Evolutionary conservation across 805 yeast genomes (phyloP).

Genomic region (Limtongozyma cylindracea): DNA sequence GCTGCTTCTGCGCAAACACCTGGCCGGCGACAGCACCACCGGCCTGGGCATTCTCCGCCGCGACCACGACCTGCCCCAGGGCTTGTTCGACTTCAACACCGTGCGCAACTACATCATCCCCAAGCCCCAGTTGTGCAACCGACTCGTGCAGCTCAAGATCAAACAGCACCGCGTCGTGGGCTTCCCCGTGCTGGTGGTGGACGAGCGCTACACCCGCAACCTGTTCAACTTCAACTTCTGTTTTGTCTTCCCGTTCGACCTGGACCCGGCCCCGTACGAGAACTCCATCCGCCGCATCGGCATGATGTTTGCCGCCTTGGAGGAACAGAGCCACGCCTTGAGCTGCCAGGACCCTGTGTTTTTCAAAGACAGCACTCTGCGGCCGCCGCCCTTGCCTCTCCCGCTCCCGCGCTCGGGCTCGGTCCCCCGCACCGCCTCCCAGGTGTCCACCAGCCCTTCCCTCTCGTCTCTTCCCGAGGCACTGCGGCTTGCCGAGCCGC

Average conservation of each 20-base stretch:
- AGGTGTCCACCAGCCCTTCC: no score
- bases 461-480: no score
- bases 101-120: slow-evolving; percentile 86
- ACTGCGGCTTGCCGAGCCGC: no score
- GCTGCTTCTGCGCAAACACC: no score
- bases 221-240: slow-evolving; percentile 84
- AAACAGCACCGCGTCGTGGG: slow-evolving; percentile 55
- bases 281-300: slow-evolving; percentile 68
- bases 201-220: slow-evolving; percentile 61
- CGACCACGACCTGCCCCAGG: slow-evolving; percentile 1
- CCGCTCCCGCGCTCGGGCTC: no score
- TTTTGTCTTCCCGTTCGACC: slow-evolving; percentile 65
- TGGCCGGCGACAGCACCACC: slow-evolving; percentile 1
- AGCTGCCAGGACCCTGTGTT: slow-evolving; percentile 23
- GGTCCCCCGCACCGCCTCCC: slow-evolving; percentile 3
- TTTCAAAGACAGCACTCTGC: slow-evolving; percentile 6
- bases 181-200: slow-evolving; percentile 67
- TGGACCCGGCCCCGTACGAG: slow-evolving; percentile 71
- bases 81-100: slow-evolving; percentile 51
- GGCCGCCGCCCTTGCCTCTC: slow-evolving; percentile 1
- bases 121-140: slow-evolving; percentile 73
- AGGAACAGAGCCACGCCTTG: slow-evolving; percentile 63
- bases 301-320: slow-evolving; percentile 69
- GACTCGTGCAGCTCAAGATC: slow-evolving; percentile 48
- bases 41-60: slow-evolving; percentile 1